Evolutionary conservation across 2,329 filamentous ascomycete species (phyloP).

Genomic region (Aspergillus hortae): DNA sequence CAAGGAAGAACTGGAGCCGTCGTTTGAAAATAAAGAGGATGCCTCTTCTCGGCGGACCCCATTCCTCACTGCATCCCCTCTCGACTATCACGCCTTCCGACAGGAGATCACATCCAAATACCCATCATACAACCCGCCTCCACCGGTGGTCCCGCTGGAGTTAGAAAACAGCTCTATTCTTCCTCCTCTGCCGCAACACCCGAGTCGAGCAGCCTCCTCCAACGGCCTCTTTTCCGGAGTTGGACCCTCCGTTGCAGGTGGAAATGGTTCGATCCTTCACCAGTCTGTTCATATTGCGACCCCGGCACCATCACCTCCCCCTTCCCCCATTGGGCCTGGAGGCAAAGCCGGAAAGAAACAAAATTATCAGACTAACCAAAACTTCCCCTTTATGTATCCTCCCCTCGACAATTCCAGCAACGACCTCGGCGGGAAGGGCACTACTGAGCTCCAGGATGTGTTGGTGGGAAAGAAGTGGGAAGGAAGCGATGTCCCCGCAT

Average conservation of each 20-base stretch:
- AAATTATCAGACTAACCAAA: constrained; percentile 98
- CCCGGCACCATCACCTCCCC: constrained; percentile 89
- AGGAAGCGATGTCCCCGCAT: constrained; percentile 86
- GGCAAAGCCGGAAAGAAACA: constrained; percentile 97
- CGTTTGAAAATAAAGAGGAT: constrained; percentile 47
- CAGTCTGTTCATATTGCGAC: constrained; percentile 99
- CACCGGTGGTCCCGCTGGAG: constrained; percentile 77
- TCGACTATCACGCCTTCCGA: constrained; percentile 94
- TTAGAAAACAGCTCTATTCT: constrained; percentile 87
- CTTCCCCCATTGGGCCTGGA: constrained; percentile 76
- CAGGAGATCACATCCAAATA: constrained; percentile 98
- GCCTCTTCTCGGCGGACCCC: constrained; percentile 60
- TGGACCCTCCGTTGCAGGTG: constrained; percentile 44
- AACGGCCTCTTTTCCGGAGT: constrained; percentile 60
- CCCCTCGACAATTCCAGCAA: constrained; percentile 87
- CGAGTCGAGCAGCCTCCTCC: constrained; percentile 57
- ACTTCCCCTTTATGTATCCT: constrained; percentile 96
- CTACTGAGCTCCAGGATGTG: constrained; percentile 72
- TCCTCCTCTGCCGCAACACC: constrained; percentile 75
- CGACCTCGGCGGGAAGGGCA: constrained; percentile 83
- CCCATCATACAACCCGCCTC: constrained; percentile 88
- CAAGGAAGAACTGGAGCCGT: constrained; percentile 63
- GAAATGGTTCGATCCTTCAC: constrained; percentile 72
- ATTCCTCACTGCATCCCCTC: constrained; percentile 85
- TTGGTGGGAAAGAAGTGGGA: constrained; percentile 85